phyloP scores from a whole-genome alignment of 2,329 filamentous ascomycete species.

The Colletotrichum lini region DNA sequence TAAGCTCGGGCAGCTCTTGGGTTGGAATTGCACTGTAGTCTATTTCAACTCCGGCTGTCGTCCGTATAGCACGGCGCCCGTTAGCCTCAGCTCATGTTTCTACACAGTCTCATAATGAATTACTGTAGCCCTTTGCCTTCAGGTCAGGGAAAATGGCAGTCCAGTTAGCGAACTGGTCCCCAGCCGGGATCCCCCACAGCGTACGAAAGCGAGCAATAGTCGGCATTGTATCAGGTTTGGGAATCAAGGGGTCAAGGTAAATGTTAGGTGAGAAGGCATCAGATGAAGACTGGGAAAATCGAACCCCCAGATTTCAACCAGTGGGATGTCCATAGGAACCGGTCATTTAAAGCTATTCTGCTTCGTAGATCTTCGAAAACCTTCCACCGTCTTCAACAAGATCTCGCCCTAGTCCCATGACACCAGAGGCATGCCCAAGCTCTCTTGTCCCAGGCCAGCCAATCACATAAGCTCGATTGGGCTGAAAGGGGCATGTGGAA shows the following conservation, averaged over 20 bases:
- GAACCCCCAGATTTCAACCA: background rate
- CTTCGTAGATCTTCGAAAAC: background rate
- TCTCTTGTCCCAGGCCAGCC: slow-evolving; percentile 26
- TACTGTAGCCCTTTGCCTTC: slow-evolving; percentile 42
- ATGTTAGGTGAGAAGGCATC: background rate
- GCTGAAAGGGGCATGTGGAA: slow-evolving; percentile 11
- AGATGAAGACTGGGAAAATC: background rate
- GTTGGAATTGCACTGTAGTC: slow-evolving; percentile 7
- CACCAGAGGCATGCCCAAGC: background rate
- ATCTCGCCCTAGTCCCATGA: slow-evolving; percentile 7
- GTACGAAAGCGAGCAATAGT: slow-evolving; percentile 35
- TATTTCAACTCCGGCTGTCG: slow-evolving; percentile 30
- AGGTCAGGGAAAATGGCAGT: slow-evolving; percentile 32
- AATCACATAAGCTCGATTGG: background rate
- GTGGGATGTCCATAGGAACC: no score
- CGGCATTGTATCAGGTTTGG: slow-evolving; percentile 10
- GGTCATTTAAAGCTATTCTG: background rate
- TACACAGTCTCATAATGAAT: background rate
- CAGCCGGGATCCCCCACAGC: slow-evolving; percentile 36
- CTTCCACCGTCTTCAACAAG: background rate
- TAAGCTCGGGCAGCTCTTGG: slow-evolving; percentile 15
- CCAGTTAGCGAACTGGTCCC: slow-evolving; percentile 38
- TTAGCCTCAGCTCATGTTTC: background rate
- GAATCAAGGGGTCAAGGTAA: background rate
- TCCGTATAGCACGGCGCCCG: background rate